These are phyloP conservation scores for Erodium moschatum DNA, from an alignment of 441 rosid genomes.

Conservation along the genomic window DNA sequence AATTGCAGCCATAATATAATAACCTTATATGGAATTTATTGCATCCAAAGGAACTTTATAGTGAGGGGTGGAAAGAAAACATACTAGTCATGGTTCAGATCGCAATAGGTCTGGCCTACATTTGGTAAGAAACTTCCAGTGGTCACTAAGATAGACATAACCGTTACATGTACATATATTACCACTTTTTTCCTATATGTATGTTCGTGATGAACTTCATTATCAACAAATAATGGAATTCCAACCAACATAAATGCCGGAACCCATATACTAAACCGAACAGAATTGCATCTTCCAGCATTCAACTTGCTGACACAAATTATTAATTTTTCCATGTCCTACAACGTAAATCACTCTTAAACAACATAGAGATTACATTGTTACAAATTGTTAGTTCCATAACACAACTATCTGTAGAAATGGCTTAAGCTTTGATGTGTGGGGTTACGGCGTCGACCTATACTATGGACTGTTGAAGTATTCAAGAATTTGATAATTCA, in stretches of 20 bases:
- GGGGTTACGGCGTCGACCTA: neutral
- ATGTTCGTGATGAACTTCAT: neutral
- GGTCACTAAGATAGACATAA: neutral
- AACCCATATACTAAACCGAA: neutral
- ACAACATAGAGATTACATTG: no score
- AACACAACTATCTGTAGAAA: neutral
- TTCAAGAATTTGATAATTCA: neutral
- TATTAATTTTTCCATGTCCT: neutral
- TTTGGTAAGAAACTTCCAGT: no score
- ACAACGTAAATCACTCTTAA: neutral
- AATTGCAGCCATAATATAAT: neutral
- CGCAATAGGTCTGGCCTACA: neutral
- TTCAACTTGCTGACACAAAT: neutral
- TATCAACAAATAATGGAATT: neutral
- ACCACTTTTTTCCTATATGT: neutral
- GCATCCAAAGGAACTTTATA: neutral
- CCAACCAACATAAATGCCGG: neutral
- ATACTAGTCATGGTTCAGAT: neutral
- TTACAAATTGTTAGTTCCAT: neutral
- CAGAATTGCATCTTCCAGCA: constrained; percentile 6
- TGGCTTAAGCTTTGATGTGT: constrained; percentile 10
- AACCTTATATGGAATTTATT: neutral
- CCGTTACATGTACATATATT: neutral
- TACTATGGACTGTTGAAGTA: neutral
- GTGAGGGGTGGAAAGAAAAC: neutral